Percentiles rank a stretch among this genome's conserved stretches.
Evolutionary conservation across 1,139 yeast species (phyloP).

Genomic region (Hanseniaspora gamundiae): DNA sequence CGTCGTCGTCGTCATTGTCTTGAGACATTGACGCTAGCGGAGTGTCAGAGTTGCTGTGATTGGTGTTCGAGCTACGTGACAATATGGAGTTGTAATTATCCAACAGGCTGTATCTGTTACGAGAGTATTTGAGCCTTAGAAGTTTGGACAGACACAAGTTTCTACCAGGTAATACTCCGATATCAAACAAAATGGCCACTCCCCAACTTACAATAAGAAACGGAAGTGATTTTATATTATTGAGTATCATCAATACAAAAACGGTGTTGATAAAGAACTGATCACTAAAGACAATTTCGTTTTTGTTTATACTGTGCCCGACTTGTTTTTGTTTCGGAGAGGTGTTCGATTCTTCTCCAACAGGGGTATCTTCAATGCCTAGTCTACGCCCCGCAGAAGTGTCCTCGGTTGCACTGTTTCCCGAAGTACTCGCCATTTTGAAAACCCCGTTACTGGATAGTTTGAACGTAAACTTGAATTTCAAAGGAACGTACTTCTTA

Average conservation of each 20-base stretch:
- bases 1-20: not conserved
- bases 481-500: conserved; percentile 1
- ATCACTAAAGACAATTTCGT: not conserved
- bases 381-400: not conserved
- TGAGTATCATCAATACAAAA: not conserved
- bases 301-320: not conserved
- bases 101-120: not conserved
- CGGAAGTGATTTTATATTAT: not conserved
- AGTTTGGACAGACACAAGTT: not conserved
- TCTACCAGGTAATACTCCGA: not conserved
- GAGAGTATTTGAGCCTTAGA: not conserved
- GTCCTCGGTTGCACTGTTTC: not conserved
- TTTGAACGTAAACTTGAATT: not conserved
- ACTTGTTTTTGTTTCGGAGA: not conserved
- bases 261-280: conserved; percentile 1
- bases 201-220: not conserved
- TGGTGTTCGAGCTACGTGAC: not conserved
- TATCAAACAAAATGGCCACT: not conserved
- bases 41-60: not conserved
- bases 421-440: not conserved
- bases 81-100: not conserved
- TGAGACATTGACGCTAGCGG: not conserved
- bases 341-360: not conserved
- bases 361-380: not conserved
- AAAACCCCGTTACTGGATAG: not conserved